phyloP scores from a whole-genome alignment of 192 early-diverging fungal genomes.

The Backusella westeae region DNA sequence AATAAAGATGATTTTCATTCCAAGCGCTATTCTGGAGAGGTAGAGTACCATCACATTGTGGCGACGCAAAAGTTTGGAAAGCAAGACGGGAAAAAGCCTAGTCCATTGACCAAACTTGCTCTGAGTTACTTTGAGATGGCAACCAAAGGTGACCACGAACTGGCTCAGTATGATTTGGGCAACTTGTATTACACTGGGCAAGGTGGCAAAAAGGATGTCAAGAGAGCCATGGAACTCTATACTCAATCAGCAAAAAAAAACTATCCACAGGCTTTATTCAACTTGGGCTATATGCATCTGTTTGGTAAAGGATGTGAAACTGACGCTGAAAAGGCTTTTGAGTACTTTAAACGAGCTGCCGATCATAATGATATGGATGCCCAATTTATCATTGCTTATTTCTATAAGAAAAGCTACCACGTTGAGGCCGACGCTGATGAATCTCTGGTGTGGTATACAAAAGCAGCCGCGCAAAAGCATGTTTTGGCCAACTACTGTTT shows the following conservation, averaged over 20 bases:
- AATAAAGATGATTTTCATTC: not conserved
- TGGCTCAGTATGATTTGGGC: not conserved
- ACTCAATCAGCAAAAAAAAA: not conserved
- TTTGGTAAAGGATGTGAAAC: not conserved
- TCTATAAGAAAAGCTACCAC: not conserved
- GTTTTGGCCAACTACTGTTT: not conserved
- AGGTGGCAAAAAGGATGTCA: not conserved
- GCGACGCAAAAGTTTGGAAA: not conserved
- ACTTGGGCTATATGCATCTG: not conserved
- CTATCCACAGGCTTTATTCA: not conserved
- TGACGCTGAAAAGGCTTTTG: not conserved
- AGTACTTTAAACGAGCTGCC: not conserved
- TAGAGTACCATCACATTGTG: not conserved
- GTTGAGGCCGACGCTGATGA: not conserved
- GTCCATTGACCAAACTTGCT: not conserved
- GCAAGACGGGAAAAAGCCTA: not conserved
- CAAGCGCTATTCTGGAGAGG: not conserved
- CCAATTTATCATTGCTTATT: not conserved
- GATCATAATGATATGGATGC: not conserved
- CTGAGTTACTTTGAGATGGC: not conserved
- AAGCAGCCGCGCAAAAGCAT: not conserved
- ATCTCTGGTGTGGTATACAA: not conserved
- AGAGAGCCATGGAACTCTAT: not conserved
- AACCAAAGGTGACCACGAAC: not conserved
- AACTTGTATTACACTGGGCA: not conserved